Percentiles rank a stretch among this genome's conserved stretches.
Conservation (phyloP, 305 asterid species). For the Fraxinus velutina region DNA sequence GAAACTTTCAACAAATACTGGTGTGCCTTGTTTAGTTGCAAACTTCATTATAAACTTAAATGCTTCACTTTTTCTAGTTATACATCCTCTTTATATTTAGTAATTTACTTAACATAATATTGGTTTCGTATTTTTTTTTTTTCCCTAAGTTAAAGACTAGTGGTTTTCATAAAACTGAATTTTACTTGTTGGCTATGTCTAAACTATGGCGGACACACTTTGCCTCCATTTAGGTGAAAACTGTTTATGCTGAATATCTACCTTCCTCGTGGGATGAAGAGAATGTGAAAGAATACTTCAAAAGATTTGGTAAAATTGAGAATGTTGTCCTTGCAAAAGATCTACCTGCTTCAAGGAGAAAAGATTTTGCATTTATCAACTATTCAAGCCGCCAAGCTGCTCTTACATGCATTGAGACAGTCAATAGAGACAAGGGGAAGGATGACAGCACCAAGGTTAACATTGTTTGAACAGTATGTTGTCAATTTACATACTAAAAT, state of each 20-base stretch:
- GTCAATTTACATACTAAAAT: conserved; percentile 17
- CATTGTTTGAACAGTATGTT: conserved; percentile 23
- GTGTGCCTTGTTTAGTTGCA: background rate
- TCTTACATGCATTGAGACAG: conserved; percentile 56
- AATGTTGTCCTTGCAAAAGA: conserved; percentile 52
- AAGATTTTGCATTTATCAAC: conserved; percentile 65
- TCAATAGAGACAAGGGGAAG: conserved; percentile 39
- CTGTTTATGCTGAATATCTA: conserved; percentile 62
- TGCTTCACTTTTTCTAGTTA: background rate
- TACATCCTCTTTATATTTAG: background rate
- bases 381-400: conserved; percentile 62
- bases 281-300: conserved; percentile 49
- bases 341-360: conserved; percentile 56
- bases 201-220: conserved; percentile 24
- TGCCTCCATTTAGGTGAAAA: conserved; percentile 47
- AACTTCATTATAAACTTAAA: background rate
- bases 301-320: conserved; percentile 71
- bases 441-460: conserved; percentile 49
- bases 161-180: conserved; percentile 11
- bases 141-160: background rate
- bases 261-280: conserved; percentile 66
- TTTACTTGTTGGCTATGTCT: conserved; percentile 9
- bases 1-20: background rate
- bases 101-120: background rate
- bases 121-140: background rate